Conservation (phyloP, 441 rosid species). For the Populus trichocarpa region DNA sequence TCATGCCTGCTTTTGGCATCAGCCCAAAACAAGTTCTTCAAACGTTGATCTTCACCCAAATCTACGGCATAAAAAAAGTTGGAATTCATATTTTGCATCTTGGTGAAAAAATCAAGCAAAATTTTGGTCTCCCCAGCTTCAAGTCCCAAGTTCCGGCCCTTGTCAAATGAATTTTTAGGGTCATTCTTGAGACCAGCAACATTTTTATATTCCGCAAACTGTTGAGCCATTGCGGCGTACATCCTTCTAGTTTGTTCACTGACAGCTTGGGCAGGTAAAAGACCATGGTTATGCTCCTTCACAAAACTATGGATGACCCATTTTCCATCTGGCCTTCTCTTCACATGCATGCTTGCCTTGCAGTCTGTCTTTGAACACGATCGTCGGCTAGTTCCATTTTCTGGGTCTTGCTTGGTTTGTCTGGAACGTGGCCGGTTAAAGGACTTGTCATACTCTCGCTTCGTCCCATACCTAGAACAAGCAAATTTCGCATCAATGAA, state of each 20-base stretch:
- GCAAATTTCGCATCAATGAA: conserved; percentile 91
- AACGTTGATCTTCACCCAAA: conserved; percentile 69
- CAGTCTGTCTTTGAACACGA: conserved; percentile 81
- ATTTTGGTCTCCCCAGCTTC: conserved; percentile 62
- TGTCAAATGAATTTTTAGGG: conserved; percentile 54
- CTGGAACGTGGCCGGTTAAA: conserved; percentile 72
- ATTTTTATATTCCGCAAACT: conserved; percentile 85
- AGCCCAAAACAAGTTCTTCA: conserved; percentile 74
- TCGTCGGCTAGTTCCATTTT: conserved; percentile 67
- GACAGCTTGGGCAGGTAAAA: conserved; percentile 86
- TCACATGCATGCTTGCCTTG: conserved; percentile 96
- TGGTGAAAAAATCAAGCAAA: conserved; percentile 60
- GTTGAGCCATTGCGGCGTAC: conserved; percentile 90
- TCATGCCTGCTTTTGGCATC: conserved; percentile 90
- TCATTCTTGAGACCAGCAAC: conserved; percentile 65
- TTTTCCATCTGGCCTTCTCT: conserved; percentile 80
- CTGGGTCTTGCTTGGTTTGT: conserved; percentile 73
- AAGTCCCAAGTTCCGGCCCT: conserved; percentile 45
- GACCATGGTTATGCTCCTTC: conserved; percentile 41
- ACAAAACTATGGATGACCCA: conserved; percentile 72
- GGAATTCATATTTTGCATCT: conserved; percentile 65
- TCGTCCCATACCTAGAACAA: conserved; percentile 86
- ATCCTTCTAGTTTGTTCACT: conserved; percentile 91
- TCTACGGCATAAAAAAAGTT: conserved; percentile 83
- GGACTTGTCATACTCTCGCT: conserved; percentile 80